Conservation (phyloP, 2,329 filamentous ascomycete genomes). For the Cercospora zeae-maydis region DNA sequence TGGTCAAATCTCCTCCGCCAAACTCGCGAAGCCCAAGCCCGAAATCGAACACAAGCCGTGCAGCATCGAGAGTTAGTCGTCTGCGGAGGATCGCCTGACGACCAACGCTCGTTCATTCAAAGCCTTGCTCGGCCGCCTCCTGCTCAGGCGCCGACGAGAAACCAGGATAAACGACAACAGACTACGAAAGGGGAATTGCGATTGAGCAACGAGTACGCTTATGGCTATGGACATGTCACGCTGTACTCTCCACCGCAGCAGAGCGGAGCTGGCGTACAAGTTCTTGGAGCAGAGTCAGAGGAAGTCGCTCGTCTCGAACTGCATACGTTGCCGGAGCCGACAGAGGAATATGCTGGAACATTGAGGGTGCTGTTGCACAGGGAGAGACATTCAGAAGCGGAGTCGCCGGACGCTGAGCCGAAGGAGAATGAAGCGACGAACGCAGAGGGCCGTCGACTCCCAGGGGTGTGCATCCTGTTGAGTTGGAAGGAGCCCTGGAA, state of each 20-base stretch:
- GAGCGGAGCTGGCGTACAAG: constrained; percentile 25
- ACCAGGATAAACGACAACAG: constrained; percentile 26
- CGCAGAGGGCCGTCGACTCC: constrained; percentile 12
- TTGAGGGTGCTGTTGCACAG: constrained; percentile 28
- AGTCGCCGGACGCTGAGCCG: constrained; percentile 15
- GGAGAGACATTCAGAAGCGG: constrained; percentile 18
- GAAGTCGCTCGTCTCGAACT: constrained; percentile 33
- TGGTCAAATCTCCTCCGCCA: constrained; percentile 36
- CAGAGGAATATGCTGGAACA: constrained; percentile 30
- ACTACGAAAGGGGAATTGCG: constrained; percentile 31
- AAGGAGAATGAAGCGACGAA: constrained; percentile 11
- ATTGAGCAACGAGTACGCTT: constrained; percentile 36
- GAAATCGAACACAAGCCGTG: constrained; percentile 32
- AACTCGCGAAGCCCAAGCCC: constrained; percentile 37
- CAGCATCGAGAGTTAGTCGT: constrained; percentile 32
- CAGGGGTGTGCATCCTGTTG: constrained; percentile 71
- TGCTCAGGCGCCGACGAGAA: constrained; percentile 25
- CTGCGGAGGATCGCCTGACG: constrained; percentile 34
- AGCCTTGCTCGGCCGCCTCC: constrained; percentile 32
- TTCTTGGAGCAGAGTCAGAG: constrained; percentile 33
- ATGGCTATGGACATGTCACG: constrained; percentile 36
- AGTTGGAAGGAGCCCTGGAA: constrained; percentile 93
- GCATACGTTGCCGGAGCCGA: constrained; percentile 35
- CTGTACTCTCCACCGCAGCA: constrained; percentile 33
- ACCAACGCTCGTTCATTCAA: constrained; percentile 32